A percentile compares a stretch with the other conserved stretches of the same genome.
These are phyloP conservation scores for Cytospora piceicola DNA, from an alignment of 2,329 filamentous ascomycete species.

Conservation along the genomic window DNA sequence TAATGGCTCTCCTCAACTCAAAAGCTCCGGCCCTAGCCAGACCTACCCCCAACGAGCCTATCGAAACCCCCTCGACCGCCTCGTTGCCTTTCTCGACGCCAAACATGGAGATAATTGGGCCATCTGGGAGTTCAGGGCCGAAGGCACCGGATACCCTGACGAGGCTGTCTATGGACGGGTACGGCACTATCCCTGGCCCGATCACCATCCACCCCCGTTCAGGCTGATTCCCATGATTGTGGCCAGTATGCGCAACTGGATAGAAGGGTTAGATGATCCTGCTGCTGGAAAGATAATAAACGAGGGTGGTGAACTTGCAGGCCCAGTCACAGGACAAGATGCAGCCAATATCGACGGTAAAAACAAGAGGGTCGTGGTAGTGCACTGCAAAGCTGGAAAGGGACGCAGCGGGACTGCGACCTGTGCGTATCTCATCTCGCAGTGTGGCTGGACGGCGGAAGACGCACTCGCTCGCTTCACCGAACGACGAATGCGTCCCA, in stretches of 20 bases:
- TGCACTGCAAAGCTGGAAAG: slow-evolving; percentile 98
- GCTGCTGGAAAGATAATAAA: slow-evolving; percentile 29
- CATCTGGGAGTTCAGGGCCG: slow-evolving; percentile 97
- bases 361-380: slow-evolving; percentile 72
- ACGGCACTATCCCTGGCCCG: slow-evolving; percentile 92
- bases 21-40: slow-evolving; percentile 84
- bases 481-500: slow-evolving; percentile 82
- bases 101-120: slow-evolving; percentile 86
- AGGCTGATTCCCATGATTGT: slow-evolving; percentile 84
- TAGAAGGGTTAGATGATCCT: slow-evolving; percentile 54
- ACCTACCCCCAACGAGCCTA: slow-evolving; percentile 92
- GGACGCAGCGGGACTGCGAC: slow-evolving; percentile 87
- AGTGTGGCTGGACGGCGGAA: slow-evolving; percentile 67
- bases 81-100: slow-evolving; percentile 85
- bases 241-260: slow-evolving; percentile 90
- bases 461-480: slow-evolving; percentile 67
- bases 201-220: slow-evolving; percentile 96
- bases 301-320: slow-evolving; percentile 22
- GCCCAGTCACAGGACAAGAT: background rate
- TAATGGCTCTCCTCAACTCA: slow-evolving; percentile 44
- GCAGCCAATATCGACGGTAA: slow-evolving; percentile 30
- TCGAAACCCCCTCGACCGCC: slow-evolving; percentile 85
- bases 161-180: slow-evolving; percentile 83
- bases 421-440: slow-evolving; percentile 87
- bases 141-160: slow-evolving; percentile 95